These are phyloP conservation scores for Trichoderma sp. DNA, from an alignment of 2,329 filamentous ascomycete genomes.

Conservation along the genomic window DNA sequence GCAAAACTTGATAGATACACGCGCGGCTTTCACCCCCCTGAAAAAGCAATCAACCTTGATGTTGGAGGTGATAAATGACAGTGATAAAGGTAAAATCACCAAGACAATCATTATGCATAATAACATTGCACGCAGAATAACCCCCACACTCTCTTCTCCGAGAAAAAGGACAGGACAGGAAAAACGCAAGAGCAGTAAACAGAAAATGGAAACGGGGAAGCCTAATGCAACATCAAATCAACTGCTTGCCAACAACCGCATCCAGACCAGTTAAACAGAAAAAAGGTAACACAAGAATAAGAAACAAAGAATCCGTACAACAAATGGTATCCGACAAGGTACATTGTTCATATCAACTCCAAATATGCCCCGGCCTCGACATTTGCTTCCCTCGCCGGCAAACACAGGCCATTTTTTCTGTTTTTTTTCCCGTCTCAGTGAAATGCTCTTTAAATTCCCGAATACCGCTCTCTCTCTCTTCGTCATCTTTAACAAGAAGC, in stretches of 20 bases:
- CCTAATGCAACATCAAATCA: not conserved
- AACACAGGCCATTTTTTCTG: not conserved
- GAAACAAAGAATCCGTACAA: slow-evolving; percentile 22
- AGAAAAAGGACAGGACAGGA: not conserved
- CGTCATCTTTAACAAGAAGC: not conserved
- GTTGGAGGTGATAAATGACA: not conserved
- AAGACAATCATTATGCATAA: not conserved
- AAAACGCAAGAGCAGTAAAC: not conserved
- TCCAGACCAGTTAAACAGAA: not conserved
- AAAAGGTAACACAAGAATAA: not conserved
- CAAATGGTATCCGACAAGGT: slow-evolving; percentile 30
- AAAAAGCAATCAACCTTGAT: not conserved
- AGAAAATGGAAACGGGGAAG: not conserved
- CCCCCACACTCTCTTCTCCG: not conserved
- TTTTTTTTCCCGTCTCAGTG: slow-evolving; percentile 20
- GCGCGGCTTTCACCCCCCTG: not conserved
- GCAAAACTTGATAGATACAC: not conserved
- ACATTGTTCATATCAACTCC: slow-evolving; percentile 15
- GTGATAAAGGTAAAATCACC: not conserved
- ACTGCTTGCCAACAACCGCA: not conserved
- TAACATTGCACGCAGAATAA: not conserved
- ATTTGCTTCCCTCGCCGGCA: not conserved
- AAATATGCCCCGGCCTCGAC: slow-evolving; percentile 10
- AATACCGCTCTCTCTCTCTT: not conserved
- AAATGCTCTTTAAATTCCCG: slow-evolving; percentile 19